Evolutionary conservation across 2,329 filamentous ascomycete species (phyloP).

Genomic region (Davidsoniella australis): DNA sequence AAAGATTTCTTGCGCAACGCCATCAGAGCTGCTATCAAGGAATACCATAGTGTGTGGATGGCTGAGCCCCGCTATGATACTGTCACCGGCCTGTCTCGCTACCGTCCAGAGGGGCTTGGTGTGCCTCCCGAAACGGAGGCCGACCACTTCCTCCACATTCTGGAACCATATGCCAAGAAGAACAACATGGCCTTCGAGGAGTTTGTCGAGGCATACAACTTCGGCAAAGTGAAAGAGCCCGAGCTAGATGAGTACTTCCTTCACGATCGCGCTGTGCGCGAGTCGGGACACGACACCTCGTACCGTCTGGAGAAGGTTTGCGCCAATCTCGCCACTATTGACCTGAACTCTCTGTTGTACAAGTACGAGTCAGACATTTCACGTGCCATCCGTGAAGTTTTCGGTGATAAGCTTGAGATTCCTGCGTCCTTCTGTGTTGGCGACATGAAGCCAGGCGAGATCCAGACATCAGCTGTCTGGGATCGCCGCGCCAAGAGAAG

Average conservation of each 20-base stretch:
- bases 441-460: constrained; percentile 43
- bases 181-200: constrained; percentile 65
- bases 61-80: constrained; percentile 60
- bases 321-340: constrained; percentile 79
- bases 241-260: constrained; percentile 90
- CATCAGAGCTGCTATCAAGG: constrained; percentile 86
- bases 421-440: constrained; percentile 66
- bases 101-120: constrained; percentile 66
- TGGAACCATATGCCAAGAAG: constrained; percentile 71
- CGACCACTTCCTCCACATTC: constrained; percentile 67
- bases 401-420: constrained; percentile 67
- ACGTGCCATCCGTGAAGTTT: constrained; percentile 66
- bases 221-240: constrained; percentile 57
- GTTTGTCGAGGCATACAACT: constrained; percentile 81
- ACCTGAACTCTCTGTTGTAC: constrained; percentile 86
- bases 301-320: constrained; percentile 82
- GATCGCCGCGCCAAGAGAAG: constrained; percentile 74
- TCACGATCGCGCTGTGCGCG: constrained; percentile 86
- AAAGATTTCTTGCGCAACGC: constrained; percentile 65
- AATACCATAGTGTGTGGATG: constrained; percentile 85
- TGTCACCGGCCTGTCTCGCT: constrained; percentile 64
- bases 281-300: constrained; percentile 91
- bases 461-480: constrained; percentile 76
- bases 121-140: constrained; percentile 87
- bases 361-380: constrained; percentile 95